These are phyloP conservation scores for Picea engelmannii DNA, from an alignment of 83 land plant genomes.

Conservation along the genomic window DNA sequence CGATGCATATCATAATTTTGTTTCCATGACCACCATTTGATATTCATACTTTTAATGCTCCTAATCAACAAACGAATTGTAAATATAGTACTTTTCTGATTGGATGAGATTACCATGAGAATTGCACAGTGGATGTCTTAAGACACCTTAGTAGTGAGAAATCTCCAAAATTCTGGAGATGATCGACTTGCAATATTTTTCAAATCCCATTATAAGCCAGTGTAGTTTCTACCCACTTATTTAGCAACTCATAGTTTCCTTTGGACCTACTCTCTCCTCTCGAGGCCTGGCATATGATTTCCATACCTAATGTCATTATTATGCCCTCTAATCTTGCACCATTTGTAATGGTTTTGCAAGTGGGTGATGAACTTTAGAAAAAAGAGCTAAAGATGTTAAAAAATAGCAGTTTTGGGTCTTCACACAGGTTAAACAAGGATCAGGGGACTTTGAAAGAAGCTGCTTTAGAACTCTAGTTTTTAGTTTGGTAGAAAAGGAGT, in stretches of 20 bases:
- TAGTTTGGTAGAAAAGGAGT: constrained; percentile 86
- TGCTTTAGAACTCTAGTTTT: constrained; percentile 40
- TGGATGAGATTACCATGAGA: constrained; percentile 75
- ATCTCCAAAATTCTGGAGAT: constrained; percentile 53
- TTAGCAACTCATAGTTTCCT: constrained; percentile 65
- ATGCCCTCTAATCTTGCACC: constrained; percentile 89
- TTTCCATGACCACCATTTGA: constrained; percentile 70
- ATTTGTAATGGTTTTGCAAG: constrained; percentile 71
- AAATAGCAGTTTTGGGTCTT: background rate
- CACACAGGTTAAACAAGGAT: too few relatives aligned
- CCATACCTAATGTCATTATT: constrained; percentile 65
- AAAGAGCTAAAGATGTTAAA: background rate
- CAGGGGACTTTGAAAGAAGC: too few relatives aligned
- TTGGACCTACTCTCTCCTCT: constrained; percentile 80
- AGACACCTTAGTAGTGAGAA: constrained; percentile 88
- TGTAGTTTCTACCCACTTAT: constrained; percentile 90
- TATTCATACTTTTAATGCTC: constrained; percentile 39
- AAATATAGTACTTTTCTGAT: constrained; percentile 68
- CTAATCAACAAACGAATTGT: constrained; percentile 70
- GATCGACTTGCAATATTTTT: constrained; percentile 73
- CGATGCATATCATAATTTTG: constrained; percentile 93
- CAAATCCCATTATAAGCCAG: constrained; percentile 73
- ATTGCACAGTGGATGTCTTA: constrained; percentile 78
- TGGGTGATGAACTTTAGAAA: background rate
- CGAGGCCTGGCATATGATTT: constrained; percentile 58